Percentiles rank a stretch among this genome's conserved stretches.
phyloP scores from a whole-genome alignment of 441 rosid genomes.

The Aleurites moluccanus region DNA sequence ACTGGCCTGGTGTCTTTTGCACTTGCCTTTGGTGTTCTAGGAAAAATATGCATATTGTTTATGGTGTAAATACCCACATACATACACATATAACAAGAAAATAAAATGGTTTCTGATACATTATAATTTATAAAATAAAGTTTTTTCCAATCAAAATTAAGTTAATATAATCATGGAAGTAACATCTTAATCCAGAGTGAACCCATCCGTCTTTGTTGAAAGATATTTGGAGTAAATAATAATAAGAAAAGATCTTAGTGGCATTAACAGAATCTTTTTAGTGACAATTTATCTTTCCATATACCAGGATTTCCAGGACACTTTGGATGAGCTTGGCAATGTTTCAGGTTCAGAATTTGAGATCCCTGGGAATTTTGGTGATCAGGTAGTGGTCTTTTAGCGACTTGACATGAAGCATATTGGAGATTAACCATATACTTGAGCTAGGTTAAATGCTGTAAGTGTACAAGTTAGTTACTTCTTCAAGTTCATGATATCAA shows the following conservation, averaged over 20 bases:
- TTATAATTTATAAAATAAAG: not conserved
- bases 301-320: constrained; percentile 46
- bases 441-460: constrained; percentile 22
- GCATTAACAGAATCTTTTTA: not conserved
- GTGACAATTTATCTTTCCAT: constrained; percentile 7
- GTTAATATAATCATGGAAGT: too few relatives aligned
- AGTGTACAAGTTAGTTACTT: constrained; percentile 22
- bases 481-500: constrained; percentile 25
- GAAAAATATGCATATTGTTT: not conserved
- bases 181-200: not conserved
- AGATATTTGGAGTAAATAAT: not conserved
- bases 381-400: constrained; percentile 40
- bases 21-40: not conserved
- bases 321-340: constrained; percentile 45
- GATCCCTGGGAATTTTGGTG: constrained; percentile 47
- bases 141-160: too few relatives aligned
- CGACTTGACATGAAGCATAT: constrained; percentile 20
- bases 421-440: constrained; percentile 23
- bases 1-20: not conserved
- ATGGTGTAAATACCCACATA: not conserved
- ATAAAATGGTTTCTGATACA: not conserved
- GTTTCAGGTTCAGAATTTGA: constrained; percentile 54
- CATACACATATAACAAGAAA: not conserved
- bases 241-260: not conserved
- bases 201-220: not conserved